Evolutionary conservation across 2,329 filamentous ascomycete genomes (phyloP).

Genomic region (Penicillium sp.): DNA sequence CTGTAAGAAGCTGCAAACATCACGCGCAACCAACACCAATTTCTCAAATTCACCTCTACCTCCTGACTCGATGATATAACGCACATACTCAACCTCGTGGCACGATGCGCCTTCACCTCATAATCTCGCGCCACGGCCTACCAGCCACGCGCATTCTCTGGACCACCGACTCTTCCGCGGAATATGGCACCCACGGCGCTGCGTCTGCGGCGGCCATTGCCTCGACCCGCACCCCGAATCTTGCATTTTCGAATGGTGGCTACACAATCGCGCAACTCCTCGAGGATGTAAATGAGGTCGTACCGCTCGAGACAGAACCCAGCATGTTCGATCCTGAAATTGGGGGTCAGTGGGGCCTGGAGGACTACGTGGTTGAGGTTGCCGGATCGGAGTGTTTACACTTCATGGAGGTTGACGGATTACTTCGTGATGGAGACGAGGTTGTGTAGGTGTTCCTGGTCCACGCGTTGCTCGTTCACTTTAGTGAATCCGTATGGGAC

Average conservation of each 20-base stretch:
- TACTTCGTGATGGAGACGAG: conserved; percentile 80
- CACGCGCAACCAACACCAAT: conserved; percentile 1
- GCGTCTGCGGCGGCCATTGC: conserved; percentile 34
- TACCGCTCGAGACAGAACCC: conserved; percentile 71
- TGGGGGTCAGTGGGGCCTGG: conserved; percentile 70
- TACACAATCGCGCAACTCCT: conserved; percentile 74
- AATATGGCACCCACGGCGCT: conserved; percentile 18
- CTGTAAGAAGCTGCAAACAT: not conserved
- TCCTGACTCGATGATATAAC: conserved; percentile 16
- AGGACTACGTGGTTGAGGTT: conserved; percentile 85
- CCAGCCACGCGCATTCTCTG: conserved; percentile 72
- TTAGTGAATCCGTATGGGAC: not conserved
- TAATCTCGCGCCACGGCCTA: conserved; percentile 69
- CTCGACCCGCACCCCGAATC: conserved; percentile 35
- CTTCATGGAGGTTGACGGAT: conserved; percentile 67
- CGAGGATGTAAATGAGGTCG: conserved; percentile 71
- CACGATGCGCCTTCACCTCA: conserved; percentile 69
- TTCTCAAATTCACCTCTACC: not conserved
- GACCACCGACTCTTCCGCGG: conserved; percentile 52
- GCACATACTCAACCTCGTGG: conserved; percentile 6
- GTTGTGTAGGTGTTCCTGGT: conserved; percentile 61
- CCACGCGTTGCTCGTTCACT: not conserved
- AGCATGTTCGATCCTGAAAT: conserved; percentile 30
- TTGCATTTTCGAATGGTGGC: conserved; percentile 46
- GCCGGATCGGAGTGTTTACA: conserved; percentile 84